A percentile compares a stretch with the other conserved stretches of the same genome.
Evolutionary conservation across 2,329 filamentous ascomycete species (phyloP).

Genomic region (Aurifilum marmelostoma): DNA sequence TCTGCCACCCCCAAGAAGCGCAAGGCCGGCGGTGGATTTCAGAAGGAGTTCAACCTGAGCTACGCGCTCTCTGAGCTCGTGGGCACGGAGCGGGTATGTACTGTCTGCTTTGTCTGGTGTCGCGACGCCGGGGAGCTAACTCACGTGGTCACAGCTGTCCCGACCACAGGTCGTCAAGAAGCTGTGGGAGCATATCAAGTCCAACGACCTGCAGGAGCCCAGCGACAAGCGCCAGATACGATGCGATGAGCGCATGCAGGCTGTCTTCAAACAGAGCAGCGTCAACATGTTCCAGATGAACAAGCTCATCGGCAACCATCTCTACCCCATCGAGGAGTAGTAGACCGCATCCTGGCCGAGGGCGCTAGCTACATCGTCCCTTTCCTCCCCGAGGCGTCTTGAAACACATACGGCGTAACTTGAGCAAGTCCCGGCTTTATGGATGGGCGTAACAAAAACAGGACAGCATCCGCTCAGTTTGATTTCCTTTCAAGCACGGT

Average conservation of each 20-base stretch:
- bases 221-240: conserved; percentile 88
- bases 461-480: conserved; percentile 10
- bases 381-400: not conserved
- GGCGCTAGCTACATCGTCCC: not conserved
- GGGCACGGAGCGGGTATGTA: conserved; percentile 66
- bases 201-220: conserved; percentile 85
- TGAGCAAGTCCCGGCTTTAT: conserved; percentile 8
- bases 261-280: conserved; percentile 86
- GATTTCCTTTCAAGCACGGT: not conserved
- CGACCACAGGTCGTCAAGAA: conserved; percentile 95
- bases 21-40: conserved; percentile 90
- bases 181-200: conserved; percentile 94
- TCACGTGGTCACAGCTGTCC: conserved; percentile 65
- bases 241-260: conserved; percentile 89
- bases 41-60: conserved; percentile 81
- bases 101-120: not conserved
- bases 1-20: conserved; percentile 67
- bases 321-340: conserved; percentile 79
- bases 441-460: conserved; percentile 5
- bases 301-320: conserved; percentile 86
- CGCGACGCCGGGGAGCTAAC: conserved; percentile 32
- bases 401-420: conserved; percentile 1
- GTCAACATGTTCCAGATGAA: conserved; percentile 99
- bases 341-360: not conserved
- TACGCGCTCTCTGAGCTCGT: conserved; percentile 69